Base-by-base conservation (phyloP, 768 basidiomycete genomes). In the Boletus sensibilis region DNA sequence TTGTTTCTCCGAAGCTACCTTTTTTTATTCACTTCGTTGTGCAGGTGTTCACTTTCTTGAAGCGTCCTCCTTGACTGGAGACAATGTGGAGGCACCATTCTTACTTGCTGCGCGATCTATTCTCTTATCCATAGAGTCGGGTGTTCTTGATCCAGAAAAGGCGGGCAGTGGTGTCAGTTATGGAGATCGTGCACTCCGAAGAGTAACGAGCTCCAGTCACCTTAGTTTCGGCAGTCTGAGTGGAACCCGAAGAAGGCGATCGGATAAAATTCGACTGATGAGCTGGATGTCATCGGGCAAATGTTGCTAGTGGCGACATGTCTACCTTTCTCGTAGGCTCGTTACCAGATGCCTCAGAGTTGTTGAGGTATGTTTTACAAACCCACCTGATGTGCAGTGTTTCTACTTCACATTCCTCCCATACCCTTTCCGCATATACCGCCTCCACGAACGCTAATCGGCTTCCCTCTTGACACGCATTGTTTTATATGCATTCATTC, bases 101-200 rank as follows among this genome's bases (percentile, higher is more conserved):
- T 75, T 92, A 46, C 77, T 91, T 42, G 87, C 90, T 21, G 91
- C 94, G 29, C 85, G 94, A 52, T 88, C 91, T 9, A 94, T 97
- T 61, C 78, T 98, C 52, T 79, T 94, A 23, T 84, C 92, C 21
- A 94, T 98, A 64, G 95, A 98, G 73, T 89, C 92, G 16, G 94
- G 94, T 27, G 78, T 79, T 16, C 80, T 98, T 38, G 93, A 98
- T 72, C 96, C 96, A 40, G 95, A 98, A 75, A 90, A 91, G 68
- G 84, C 92, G 16, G 96, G 94, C 1, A 94, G 92, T 58, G 97
- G 97, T 21, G 94, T 99, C 43, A 93, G 90, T 66, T 99, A 97
- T 68, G 97, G 97, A 10, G 97, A 98, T 71, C 82, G 97, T 56
- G 90, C 94, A 23, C 78, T 98, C 33, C 82, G 94, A 54, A 81